A percentile compares a stretch with the other conserved stretches of the same genome.
Evolutionary conservation across 2,329 filamentous ascomycete genomes (phyloP).

Genomic region (Pseudocercospora vitis): DNA sequence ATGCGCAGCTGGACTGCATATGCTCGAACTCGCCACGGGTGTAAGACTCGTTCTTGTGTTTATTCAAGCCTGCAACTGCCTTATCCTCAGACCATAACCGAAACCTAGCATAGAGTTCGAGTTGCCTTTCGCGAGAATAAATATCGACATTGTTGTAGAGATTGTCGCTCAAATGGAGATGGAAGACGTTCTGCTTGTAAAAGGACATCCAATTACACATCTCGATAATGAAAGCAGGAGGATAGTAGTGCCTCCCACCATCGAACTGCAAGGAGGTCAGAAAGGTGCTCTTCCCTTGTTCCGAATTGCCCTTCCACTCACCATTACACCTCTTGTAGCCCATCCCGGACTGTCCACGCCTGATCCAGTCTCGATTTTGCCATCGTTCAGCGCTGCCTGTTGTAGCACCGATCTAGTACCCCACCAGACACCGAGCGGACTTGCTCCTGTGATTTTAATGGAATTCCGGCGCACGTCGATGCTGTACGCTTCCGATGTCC

Average conservation of each 20-base stretch:
- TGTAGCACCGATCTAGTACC: conserved; percentile 58
- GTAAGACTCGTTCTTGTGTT: conserved; percentile 57
- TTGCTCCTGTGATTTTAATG: conserved; percentile 53
- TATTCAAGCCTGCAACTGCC: conserved; percentile 52
- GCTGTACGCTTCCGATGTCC: conserved; percentile 53
- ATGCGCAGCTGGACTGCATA: conserved; percentile 55
- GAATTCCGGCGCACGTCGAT: conserved; percentile 45
- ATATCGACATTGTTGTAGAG: conserved; percentile 52
- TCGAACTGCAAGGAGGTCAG: conserved; percentile 44
- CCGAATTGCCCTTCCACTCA: conserved; percentile 5
- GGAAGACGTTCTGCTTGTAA: conserved; percentile 62
- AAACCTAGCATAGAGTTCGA: conserved; percentile 57
- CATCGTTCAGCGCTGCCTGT: conserved; percentile 46
- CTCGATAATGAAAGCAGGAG: conserved; percentile 55
- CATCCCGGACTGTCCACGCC: conserved; percentile 54
- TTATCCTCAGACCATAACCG: conserved; percentile 53
- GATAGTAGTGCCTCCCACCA: conserved; percentile 58
- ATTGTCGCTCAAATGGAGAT: conserved; percentile 61
- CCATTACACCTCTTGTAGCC: conserved; percentile 33
- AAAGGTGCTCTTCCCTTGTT: not conserved
- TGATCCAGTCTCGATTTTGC: conserved; percentile 45
- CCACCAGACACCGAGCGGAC: conserved; percentile 59
- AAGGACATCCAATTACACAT: conserved; percentile 61
- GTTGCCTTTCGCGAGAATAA: conserved; percentile 50
- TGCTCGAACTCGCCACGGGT: conserved; percentile 52